Conservation (phyloP, 2,329 filamentous ascomycete species). For the Penicillium digitatum region DNA sequence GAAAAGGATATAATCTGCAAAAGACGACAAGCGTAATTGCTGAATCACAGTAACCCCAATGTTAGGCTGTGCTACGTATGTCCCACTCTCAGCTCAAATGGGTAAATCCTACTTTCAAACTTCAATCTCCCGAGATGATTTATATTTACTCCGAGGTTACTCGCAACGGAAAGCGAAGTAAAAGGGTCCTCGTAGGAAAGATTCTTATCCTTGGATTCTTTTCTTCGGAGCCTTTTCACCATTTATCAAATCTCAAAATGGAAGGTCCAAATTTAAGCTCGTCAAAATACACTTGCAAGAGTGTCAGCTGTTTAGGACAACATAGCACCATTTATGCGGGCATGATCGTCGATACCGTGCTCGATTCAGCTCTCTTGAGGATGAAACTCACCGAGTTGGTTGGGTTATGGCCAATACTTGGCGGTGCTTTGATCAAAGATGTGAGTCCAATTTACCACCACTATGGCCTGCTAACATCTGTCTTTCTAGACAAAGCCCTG, state of each 20-base stretch:
- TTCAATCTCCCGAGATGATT: neutral
- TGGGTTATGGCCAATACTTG: neutral
- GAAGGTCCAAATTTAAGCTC: slow-evolving; percentile 21
- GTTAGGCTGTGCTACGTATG: neutral
- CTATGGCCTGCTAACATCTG: neutral
- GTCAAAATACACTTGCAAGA: neutral
- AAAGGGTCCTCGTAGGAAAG: neutral
- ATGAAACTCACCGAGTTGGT: neutral
- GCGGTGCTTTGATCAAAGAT: neutral
- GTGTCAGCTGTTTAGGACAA: neutral
- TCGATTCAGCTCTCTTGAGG: neutral
- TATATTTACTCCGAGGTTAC: neutral
- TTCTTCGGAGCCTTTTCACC: neutral
- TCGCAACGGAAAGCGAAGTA: neutral
- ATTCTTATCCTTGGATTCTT: neutral
- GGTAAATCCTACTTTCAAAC: neutral
- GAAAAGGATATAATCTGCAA: no score
- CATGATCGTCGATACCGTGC: neutral
- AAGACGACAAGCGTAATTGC: no score
- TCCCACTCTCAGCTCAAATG: neutral
- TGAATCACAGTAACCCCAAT: no score
- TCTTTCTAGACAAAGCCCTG: neutral
- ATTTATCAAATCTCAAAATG: slow-evolving; percentile 1
- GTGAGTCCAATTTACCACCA: neutral
- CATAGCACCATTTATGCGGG: neutral